These are phyloP conservation scores for Aureobasidium sp. DNA, from an alignment of 2,329 filamentous ascomycete species.

Conservation along the genomic window DNA sequence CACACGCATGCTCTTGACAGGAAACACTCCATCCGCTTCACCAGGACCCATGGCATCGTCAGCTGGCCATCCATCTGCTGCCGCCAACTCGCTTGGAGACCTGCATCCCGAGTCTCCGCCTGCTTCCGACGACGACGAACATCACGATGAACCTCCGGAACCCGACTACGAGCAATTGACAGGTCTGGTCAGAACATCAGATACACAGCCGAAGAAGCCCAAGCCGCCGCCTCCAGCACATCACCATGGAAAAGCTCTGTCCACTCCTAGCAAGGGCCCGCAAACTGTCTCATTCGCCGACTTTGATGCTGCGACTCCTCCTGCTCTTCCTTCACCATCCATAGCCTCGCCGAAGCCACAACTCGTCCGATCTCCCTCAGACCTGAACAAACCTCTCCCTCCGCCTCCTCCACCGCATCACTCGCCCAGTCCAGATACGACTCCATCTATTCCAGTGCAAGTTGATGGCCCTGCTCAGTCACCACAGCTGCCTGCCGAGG, in stretches of 20 bases:
- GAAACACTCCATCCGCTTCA: constrained; percentile 40
- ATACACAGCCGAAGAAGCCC: constrained; percentile 31
- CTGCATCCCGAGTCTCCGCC: constrained; percentile 44
- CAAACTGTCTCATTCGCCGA: constrained; percentile 30
- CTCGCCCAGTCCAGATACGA: background rate
- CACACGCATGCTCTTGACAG: constrained; percentile 65
- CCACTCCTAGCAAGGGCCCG: constrained; percentile 32
- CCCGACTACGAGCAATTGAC: constrained; percentile 35
- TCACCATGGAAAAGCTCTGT: constrained; percentile 63
- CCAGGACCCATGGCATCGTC: constrained; percentile 10
- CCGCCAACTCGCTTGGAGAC: constrained; percentile 38
- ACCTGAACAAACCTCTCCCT: constrained; percentile 57
- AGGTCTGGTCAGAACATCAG: constrained; percentile 24
- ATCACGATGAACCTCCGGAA: constrained; percentile 33
- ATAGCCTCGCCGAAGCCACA: constrained; percentile 22
- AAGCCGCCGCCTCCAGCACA: constrained; percentile 66
- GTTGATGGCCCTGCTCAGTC: constrained; percentile 14
- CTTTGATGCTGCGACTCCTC: constrained; percentile 25
- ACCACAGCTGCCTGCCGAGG: constrained; percentile 16
- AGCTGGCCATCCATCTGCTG: constrained; percentile 24
- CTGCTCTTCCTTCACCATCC: constrained; percentile 17
- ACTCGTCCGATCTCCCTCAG: constrained; percentile 36
- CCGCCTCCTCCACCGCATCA: constrained; percentile 34
- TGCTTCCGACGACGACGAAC: constrained; percentile 44
- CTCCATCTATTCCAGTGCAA: background rate